Evolutionary conservation across 2,329 filamentous ascomycete genomes (phyloP).

Genomic region (Scytalidium sp.): DNA sequence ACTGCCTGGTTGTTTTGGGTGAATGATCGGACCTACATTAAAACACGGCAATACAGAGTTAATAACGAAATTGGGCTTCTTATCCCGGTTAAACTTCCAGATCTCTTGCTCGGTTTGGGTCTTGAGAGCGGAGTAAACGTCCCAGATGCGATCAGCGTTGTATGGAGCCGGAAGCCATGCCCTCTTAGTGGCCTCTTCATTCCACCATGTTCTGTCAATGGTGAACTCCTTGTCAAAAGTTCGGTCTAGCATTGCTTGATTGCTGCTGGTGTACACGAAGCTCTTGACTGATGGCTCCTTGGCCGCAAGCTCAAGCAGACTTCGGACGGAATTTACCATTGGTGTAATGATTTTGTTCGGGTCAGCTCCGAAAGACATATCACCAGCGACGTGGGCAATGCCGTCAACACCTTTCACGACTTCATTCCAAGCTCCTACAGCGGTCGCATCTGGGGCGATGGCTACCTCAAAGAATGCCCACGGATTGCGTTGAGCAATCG

Average conservation of each 20-base stretch:
- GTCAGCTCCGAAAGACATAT: constrained; percentile 31
- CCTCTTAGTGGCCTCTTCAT: constrained; percentile 24
- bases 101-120: constrained; percentile 29
- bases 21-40: constrained; percentile 24
- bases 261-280: constrained; percentile 36
- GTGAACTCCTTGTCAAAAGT: constrained; percentile 11
- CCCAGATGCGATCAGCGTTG: constrained; percentile 14
- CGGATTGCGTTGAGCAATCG: not conserved
- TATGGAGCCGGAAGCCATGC: constrained; percentile 34
- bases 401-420: constrained; percentile 24
- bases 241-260: constrained; percentile 16
- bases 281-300: constrained; percentile 31
- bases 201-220: constrained; percentile 28
- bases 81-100: constrained; percentile 32
- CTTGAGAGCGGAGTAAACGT: constrained; percentile 35
- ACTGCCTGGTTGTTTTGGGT: constrained; percentile 6
- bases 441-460: constrained; percentile 31
- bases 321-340: constrained; percentile 24
- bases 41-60: constrained; percentile 27
- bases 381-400: constrained; percentile 36
- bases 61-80: constrained; percentile 17
- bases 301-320: constrained; percentile 33
- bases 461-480: constrained; percentile 31
- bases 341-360: constrained; percentile 36
- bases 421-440: constrained; percentile 21